Evolutionary conservation across 2,329 filamentous ascomycete genomes (phyloP).

Genomic region (Fusarium azukiicola): DNA sequence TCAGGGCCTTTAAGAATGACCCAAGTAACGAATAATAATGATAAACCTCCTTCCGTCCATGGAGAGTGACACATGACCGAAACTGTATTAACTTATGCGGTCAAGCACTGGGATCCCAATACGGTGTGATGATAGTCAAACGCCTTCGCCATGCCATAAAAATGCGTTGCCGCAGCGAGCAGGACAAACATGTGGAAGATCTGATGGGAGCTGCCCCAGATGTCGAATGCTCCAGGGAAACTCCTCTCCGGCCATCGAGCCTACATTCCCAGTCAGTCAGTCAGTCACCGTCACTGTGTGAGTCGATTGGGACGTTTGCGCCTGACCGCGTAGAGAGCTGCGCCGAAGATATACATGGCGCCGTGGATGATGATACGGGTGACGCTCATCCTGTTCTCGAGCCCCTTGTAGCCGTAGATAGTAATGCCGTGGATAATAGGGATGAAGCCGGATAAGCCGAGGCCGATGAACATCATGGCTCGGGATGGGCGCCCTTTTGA

Average conservation of each 20-base stretch:
- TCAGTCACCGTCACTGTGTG: conserved; percentile 58
- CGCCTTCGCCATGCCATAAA: conserved; percentile 89
- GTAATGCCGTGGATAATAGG: conserved; percentile 89
- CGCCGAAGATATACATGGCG: conserved; percentile 91
- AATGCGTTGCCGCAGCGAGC: conserved; percentile 89
- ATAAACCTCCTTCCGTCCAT: too few species aligned
- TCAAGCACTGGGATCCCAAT: conserved; percentile 73
- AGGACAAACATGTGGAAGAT: conserved; percentile 96
- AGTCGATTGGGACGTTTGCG: too few species aligned
- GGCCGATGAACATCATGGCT: conserved; percentile 92
- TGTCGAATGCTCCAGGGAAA: conserved; percentile 90
- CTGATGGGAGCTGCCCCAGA: conserved; percentile 96
- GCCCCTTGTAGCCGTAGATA: conserved; percentile 82
- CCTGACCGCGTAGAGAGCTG: conserved; percentile 88
- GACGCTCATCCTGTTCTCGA: conserved; percentile 88
- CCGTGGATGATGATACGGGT: conserved; percentile 91
- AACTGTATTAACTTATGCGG: conserved; percentile 42
- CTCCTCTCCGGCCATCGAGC: conserved; percentile 91
- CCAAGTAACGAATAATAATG: too few species aligned
- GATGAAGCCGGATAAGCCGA: conserved; percentile 91
- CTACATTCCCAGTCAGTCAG: conserved; percentile 60
- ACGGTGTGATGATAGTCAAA: conserved; percentile 91
- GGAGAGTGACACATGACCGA: conserved; percentile 47
- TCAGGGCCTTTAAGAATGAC: conserved; percentile 58
- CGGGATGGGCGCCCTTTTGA: conserved; percentile 92